Percentiles rank a stretch among this genome's conserved stretches.
These are phyloP conservation scores for Prunus campanulata DNA, from an alignment of 306 rosid genomes.

Conservation along the genomic window DNA sequence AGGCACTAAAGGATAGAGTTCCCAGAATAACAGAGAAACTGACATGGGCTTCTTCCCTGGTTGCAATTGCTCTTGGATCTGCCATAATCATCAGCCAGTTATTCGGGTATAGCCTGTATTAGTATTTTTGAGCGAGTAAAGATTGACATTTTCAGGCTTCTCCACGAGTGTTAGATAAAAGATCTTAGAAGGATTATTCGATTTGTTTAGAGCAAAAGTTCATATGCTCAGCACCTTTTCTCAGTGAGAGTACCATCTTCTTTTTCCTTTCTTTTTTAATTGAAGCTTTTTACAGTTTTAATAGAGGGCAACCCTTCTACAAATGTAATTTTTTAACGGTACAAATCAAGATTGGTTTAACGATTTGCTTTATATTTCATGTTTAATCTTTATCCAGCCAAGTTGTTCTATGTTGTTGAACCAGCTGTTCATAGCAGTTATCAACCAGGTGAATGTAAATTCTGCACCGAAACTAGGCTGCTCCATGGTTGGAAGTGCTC, in stretches of 20 bases:
- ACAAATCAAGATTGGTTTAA: constrained; percentile 21
- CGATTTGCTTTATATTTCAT: constrained; percentile 3
- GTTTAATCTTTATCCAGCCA: background rate
- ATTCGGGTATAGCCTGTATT: constrained; percentile 82
- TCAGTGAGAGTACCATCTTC: constrained; percentile 20
- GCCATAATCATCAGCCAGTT: constrained; percentile 82
- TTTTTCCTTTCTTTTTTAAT: constrained; percentile 27
- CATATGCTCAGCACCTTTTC: constrained; percentile 8
- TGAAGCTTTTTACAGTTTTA: constrained; percentile 18
- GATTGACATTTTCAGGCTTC: constrained; percentile 19
- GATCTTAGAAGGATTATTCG: constrained; percentile 19
- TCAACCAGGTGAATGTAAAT: background rate
- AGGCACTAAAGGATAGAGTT: constrained; percentile 73
- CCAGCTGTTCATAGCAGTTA: background rate
- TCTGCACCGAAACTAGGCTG: background rate
- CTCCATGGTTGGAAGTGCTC: too few relatives aligned
- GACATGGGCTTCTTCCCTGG: constrained; percentile 92
- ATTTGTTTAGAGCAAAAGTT: constrained; percentile 30
- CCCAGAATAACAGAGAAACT: constrained; percentile 93
- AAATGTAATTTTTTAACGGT: constrained; percentile 10
- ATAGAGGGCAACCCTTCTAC: constrained; percentile 21
- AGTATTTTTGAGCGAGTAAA: constrained; percentile 26
- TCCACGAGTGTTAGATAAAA: constrained; percentile 17
- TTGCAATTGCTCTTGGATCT: constrained; percentile 85
- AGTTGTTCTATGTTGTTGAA: background rate